Base-by-base conservation (phyloP, 345 rosid species). In the Bruguiera gymnorhiza region DNA sequence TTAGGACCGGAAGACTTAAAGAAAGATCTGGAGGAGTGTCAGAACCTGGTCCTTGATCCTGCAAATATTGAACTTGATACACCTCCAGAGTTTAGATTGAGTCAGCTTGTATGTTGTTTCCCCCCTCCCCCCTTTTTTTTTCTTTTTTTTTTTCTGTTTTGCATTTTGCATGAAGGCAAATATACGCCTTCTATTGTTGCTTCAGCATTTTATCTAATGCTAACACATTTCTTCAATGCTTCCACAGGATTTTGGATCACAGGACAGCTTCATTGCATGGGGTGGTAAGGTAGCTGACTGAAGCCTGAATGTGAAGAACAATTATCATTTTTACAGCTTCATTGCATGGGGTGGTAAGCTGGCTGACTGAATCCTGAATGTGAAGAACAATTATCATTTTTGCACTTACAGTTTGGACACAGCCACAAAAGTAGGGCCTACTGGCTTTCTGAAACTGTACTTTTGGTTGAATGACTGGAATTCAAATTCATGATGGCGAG, bases 21-120 rank as follows among this genome's bases (percentile, higher is more conserved):
- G 83, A 80, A 88, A 74, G 97, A 95, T 82, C 80, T 95, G 51
- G 97, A 88, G 84, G 97, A 86, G 56, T 92, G 92, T 85, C 97
- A 92, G 73, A 83, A 79, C 57, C 77, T 90, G 21, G 84, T 69
- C 60, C 66, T 82, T 82, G 99, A 90, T 78, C 97, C 89, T 4
- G 79, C 96, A 8, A 81, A 88, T 78, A 85, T 89, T 70, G 97
- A 94, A 48, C 88, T 87, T 0, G 97, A 95, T 74, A 95, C 97
- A 52, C 97, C 96, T 72, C 92, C 99, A 10, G 99, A 95, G 36
- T 92, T 88, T 76, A 85, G 92, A 63, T 86, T 95, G 61, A 95
- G 99, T 84, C 97, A 92, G 77, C 96, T 95, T 73, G 97, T 95
- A 87, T 65, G 84, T 79, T 55, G 1, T 68, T 13, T 24, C 31